Conservation (phyloP, 1,284 basidiomycete species). For the Ceratobasidium sp. region DNA sequence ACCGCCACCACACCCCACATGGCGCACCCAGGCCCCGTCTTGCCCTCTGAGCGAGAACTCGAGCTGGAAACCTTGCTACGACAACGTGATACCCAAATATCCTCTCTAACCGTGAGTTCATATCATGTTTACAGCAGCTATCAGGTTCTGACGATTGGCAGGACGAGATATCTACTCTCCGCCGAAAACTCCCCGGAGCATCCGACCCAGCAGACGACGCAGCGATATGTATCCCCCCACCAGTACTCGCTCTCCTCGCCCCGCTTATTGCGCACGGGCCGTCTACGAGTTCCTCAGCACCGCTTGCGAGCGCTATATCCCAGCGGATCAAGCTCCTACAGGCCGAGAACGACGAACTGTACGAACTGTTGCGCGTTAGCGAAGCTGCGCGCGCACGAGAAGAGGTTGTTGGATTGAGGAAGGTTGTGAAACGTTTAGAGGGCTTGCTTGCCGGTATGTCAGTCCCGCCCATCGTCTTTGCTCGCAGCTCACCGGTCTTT, state of each 20-base stretch:
- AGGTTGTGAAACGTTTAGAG: slow-evolving; percentile 73
- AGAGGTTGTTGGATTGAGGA: slow-evolving; percentile 73
- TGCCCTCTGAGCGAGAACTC: slow-evolving; percentile 76
- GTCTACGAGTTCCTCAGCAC: slow-evolving; percentile 27
- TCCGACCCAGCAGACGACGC: slow-evolving; percentile 59
- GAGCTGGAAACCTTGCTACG: slow-evolving; percentile 79
- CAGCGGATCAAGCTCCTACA: slow-evolving; percentile 76
- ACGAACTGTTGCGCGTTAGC: slow-evolving; percentile 71
- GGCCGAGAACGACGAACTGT: slow-evolving; percentile 84
- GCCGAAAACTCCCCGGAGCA: slow-evolving; percentile 63
- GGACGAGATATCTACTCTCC: slow-evolving; percentile 75
- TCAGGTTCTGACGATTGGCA: slow-evolving; percentile 50
- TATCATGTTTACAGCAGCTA: background rate
- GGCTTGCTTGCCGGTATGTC: slow-evolving; percentile 74
- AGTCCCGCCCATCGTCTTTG: slow-evolving; percentile 24
- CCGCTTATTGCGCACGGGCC: slow-evolving; percentile 62
- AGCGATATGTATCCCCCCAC: slow-evolving; percentile 64
- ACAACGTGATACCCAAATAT: slow-evolving; percentile 73
- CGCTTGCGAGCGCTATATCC: slow-evolving; percentile 50
- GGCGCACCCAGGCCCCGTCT: slow-evolving; percentile 18
- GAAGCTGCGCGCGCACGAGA: slow-evolving; percentile 81
- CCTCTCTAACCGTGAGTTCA: slow-evolving; percentile 70
- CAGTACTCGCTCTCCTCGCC: slow-evolving; percentile 74
- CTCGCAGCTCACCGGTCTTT: slow-evolving; percentile 1
- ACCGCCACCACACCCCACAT: slow-evolving; percentile 34